Evolutionary conservation across 257 asterid genomes (phyloP).

Genomic region (Paulownia fortunei): DNA sequence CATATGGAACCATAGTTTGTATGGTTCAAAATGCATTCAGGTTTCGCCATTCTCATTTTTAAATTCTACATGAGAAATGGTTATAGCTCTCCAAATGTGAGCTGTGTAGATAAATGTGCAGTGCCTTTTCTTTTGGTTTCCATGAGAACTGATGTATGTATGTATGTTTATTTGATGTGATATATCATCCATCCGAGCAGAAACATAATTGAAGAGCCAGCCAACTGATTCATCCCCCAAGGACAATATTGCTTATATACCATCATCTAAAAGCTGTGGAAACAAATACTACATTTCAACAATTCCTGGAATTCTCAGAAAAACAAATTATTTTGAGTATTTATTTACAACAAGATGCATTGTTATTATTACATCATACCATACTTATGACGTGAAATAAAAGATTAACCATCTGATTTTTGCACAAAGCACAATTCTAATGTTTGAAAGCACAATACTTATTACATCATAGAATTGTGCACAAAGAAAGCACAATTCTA

Average conservation of each 20-base stretch:
- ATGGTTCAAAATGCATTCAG: conserved; percentile 23
- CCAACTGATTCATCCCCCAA: conserved; percentile 64
- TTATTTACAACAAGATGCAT: background rate
- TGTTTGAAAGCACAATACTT: no score
- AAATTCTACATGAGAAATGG: background rate
- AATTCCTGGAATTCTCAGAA: background rate
- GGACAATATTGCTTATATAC: conserved; percentile 21
- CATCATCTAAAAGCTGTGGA: background rate
- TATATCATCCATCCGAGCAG: conserved; percentile 41
- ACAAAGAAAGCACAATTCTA: background rate
- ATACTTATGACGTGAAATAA: no score
- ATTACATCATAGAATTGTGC: no score
- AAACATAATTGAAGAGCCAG: conserved; percentile 47
- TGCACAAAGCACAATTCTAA: no score
- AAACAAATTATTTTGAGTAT: background rate
- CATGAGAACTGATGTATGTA: conserved; percentile 18
- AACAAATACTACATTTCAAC: background rate
- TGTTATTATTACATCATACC: no score
- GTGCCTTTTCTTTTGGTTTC: background rate
- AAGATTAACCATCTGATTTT: no score
- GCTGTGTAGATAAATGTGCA: conserved; percentile 34
- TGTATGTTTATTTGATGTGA: conserved; percentile 37
- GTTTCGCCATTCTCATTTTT: conserved; percentile 20
- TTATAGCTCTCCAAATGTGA: conserved; percentile 21
- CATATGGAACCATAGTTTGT: background rate